Conservation (phyloP, 1,284 basidiomycete species). For the Caloboletus inedulis region DNA sequence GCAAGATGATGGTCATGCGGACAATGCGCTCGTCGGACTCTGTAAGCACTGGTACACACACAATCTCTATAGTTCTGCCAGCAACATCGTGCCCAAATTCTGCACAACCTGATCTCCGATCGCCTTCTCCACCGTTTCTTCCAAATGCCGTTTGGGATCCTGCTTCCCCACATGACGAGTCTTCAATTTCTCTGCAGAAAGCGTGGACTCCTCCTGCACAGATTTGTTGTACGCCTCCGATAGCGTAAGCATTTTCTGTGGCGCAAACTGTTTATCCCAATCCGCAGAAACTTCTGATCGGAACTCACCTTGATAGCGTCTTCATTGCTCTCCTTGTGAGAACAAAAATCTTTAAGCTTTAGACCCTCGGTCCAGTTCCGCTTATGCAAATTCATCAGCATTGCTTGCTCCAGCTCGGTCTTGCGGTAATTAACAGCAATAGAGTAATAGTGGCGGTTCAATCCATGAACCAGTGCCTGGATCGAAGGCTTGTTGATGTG, state of each 20-base stretch:
- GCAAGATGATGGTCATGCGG: not conserved
- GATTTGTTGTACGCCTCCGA: constrained; percentile 95
- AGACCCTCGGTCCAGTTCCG: constrained; percentile 97
- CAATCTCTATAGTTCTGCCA: constrained; percentile 69
- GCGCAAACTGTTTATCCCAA: constrained; percentile 16
- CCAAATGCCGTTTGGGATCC: constrained; percentile 94
- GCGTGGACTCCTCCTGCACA: constrained; percentile 91
- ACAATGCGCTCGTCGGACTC: not conserved
- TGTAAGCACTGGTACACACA: not conserved
- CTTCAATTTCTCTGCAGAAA: constrained; percentile 88
- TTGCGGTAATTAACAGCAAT: constrained; percentile 97
- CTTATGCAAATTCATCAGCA: constrained; percentile 98
- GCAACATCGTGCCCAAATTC: constrained; percentile 86
- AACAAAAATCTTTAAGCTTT: constrained; percentile 84
- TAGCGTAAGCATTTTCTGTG: constrained; percentile 85
- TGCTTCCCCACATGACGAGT: constrained; percentile 97
- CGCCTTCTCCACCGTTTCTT: constrained; percentile 94
- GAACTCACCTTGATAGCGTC: constrained; percentile 81
- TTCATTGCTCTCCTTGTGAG: constrained; percentile 84
- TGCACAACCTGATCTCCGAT: constrained; percentile 97
- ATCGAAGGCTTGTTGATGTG: constrained; percentile 99
- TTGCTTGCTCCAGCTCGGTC: constrained; percentile 95
- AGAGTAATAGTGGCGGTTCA: constrained; percentile 96
- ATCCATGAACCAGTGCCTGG: constrained; percentile 92
- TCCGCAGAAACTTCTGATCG: constrained; percentile 4